These are phyloP conservation scores for Penicillium ucsense DNA, from an alignment of 495 filamentous ascomycete species.

Conservation along the genomic window DNA sequence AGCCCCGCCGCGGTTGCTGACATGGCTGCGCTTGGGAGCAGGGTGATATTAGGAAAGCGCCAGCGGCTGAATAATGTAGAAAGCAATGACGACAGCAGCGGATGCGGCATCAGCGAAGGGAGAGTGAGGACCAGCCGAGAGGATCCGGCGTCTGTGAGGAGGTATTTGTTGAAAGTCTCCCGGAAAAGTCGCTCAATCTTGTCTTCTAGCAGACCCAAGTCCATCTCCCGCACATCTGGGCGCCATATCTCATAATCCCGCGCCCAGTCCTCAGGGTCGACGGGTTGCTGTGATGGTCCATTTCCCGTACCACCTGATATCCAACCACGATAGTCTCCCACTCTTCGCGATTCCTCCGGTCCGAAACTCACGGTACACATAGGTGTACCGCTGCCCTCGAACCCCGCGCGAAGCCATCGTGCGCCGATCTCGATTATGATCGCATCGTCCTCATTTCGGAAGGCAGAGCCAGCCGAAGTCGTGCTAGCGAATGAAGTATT, in stretches of 20 bases:
- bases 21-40: slow-evolving; percentile 66
- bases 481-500: slow-evolving; percentile 48
- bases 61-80: slow-evolving; percentile 70
- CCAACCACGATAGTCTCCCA: slow-evolving; percentile 74
- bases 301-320: slow-evolving; percentile 20
- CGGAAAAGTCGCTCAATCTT: slow-evolving; percentile 78
- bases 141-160: slow-evolving; percentile 66
- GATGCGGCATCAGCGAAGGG: slow-evolving; percentile 68
- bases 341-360: slow-evolving; percentile 63
- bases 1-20: slow-evolving; percentile 68
- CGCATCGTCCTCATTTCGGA: slow-evolving; percentile 74
- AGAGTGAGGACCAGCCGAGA: slow-evolving; percentile 65
- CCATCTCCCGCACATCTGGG: slow-evolving; percentile 57
- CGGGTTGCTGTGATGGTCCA: slow-evolving; percentile 12
- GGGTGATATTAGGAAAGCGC: slow-evolving; percentile 69
- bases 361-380: slow-evolving; percentile 63
- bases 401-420: slow-evolving; percentile 71
- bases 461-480: slow-evolving; percentile 58
- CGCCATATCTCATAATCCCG: slow-evolving; percentile 72
- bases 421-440: slow-evolving; percentile 77
- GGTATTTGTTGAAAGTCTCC: slow-evolving; percentile 75
- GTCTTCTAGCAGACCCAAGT: slow-evolving; percentile 74
- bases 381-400: slow-evolving; percentile 70
- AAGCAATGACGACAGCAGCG: slow-evolving; percentile 63
- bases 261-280: slow-evolving; percentile 54